phyloP scores from a whole-genome alignment of 164 flowering plant species.

The Kingdonia uniflora region DNA sequence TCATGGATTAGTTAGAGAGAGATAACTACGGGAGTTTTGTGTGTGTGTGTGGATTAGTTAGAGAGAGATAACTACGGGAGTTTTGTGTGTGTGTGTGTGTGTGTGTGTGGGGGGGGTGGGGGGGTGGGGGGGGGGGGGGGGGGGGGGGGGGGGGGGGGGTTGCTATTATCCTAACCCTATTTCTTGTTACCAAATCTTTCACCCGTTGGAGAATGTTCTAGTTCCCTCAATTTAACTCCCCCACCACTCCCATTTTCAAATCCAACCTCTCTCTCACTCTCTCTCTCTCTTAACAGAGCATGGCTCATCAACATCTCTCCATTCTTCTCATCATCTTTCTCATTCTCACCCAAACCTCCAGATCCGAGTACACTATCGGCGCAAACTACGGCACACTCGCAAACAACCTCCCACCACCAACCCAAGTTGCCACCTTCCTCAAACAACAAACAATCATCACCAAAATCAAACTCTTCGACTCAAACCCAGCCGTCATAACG shows the following conservation, averaged over 20 bases:
- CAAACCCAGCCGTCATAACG: conserved; percentile 57
- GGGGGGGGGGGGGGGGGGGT: no score
- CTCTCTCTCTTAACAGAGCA: not conserved
- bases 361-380: conserved; percentile 40
- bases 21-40: no score
- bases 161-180: no score
- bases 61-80: no score
- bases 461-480: conserved; percentile 63
- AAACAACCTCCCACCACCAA: conserved; percentile 77
- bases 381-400: conserved; percentile 87
- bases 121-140: no score
- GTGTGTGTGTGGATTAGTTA: no score
- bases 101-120: no score
- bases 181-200: no score
- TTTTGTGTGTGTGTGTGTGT: no score
- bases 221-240: not conserved
- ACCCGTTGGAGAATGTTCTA: no score
- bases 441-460: conserved; percentile 48
- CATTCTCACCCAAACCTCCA: conserved; percentile 14
- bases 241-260: not conserved
- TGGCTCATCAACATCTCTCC: not conserved
- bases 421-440: conserved; percentile 68
- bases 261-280: not conserved
- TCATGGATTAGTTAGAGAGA: no score
- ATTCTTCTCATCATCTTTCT: conserved; percentile 1